These are phyloP conservation scores for Nadsonia commutata DNA, from an alignment of 1,139 yeast species.

Conservation along the genomic window DNA sequence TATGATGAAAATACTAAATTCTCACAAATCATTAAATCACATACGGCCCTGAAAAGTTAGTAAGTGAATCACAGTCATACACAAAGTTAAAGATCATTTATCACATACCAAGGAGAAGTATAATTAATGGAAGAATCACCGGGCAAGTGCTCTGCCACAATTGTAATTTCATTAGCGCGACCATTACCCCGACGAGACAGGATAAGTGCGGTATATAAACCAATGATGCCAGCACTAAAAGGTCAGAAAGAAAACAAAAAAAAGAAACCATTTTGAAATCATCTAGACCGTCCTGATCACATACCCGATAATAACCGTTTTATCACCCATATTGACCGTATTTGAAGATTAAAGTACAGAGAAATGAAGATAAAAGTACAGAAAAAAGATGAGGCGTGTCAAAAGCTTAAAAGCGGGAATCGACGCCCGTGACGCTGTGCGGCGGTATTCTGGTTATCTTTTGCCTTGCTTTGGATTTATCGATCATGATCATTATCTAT, in stretches of 20 bases:
- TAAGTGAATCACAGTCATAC: neutral
- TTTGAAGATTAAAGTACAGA: too few relatives aligned
- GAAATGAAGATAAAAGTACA: too few relatives aligned
- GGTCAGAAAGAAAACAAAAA: neutral
- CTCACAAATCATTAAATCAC: too few relatives aligned
- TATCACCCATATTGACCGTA: too few relatives aligned
- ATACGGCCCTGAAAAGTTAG: neutral
- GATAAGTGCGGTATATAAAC: conserved; percentile 46
- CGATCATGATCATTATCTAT: too few relatives aligned
- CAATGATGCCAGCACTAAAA: conserved; percentile 61
- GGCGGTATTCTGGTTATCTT: too few relatives aligned
- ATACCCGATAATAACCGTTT: neutral
- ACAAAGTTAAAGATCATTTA: conserved; percentile 1
- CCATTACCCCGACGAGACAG: conserved; percentile 31
- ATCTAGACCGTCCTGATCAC: too few relatives aligned
- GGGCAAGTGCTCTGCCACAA: conserved; percentile 50
- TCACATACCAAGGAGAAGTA: conserved; percentile 62
- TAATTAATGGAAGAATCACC: conserved; percentile 59
- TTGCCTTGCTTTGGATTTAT: too few relatives aligned
- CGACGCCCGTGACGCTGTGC: too few relatives aligned
- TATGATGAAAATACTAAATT: too few relatives aligned
- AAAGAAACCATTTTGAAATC: neutral
- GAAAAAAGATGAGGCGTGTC: too few relatives aligned
- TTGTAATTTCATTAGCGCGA: conserved; percentile 42
- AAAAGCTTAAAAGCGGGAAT: too few relatives aligned